phyloP scores from a whole-genome alignment of 2,329 filamentous ascomycete species.

The Aspergillus hiratsukae region DNA sequence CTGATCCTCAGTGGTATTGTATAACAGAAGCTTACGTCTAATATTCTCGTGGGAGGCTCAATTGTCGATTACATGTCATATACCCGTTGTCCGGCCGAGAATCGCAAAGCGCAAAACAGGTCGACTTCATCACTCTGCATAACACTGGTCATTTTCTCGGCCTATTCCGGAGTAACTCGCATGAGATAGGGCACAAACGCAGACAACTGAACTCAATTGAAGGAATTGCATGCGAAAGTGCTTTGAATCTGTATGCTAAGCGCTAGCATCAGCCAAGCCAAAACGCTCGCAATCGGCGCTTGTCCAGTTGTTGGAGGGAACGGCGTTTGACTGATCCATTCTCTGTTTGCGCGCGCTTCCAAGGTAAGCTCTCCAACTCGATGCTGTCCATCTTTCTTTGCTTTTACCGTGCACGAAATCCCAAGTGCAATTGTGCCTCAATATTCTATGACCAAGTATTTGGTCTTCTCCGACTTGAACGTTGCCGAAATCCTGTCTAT shows the following conservation, averaged over 20 bases:
- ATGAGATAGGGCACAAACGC: not conserved
- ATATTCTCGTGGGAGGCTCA: not conserved
- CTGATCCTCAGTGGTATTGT: not conserved
- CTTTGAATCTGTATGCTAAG: not conserved
- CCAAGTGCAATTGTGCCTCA: not conserved
- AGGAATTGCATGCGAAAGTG: not conserved
- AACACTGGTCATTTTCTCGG: not conserved
- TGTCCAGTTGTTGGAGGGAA: conserved; percentile 24
- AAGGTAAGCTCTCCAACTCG: conserved; percentile 23
- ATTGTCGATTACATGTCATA: not conserved
- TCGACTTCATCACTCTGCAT: not conserved
- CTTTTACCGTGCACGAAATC: not conserved
- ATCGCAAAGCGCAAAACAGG: not conserved
- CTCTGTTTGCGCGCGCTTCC: conserved; percentile 24
- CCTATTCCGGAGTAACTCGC: not conserved
- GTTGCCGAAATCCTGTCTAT: not conserved
- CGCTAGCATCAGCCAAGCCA: conserved; percentile 7
- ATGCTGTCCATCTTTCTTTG: conserved; percentile 13
- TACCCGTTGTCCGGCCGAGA: not conserved
- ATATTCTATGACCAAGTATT: not conserved
- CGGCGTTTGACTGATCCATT: conserved; percentile 18
- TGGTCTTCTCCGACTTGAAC: not conserved
- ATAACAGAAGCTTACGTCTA: not conserved
- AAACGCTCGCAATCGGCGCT: conserved; percentile 13
- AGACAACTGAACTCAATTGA: not conserved